Evolutionary conservation across 2,329 filamentous ascomycete genomes (phyloP), one percentile per base, ranked within the genome.

Genomic region (Phyllachora maydis): DNA sequence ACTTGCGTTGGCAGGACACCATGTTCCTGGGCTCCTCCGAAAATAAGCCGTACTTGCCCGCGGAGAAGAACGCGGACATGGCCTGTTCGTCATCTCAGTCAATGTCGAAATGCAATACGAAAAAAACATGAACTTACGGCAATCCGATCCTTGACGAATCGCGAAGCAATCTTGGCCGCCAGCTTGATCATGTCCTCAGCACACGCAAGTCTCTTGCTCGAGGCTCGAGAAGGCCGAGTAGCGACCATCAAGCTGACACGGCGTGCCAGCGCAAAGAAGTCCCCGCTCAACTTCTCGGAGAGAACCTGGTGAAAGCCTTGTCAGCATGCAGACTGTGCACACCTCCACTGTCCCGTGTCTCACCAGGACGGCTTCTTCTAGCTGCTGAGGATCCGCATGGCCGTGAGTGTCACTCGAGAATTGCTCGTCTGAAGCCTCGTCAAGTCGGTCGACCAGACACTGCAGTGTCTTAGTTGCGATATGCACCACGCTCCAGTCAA

Each of bases 21-120:
- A 60, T 37, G 8, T 46, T 45, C 8, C 46, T 47, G 1, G 52
- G 49, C 6, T 41, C 21, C 4, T 44, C 45, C 9, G 51, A 46
- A 26, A 67, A 68, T 3, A 68, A 35, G 17, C 51, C 47, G 29
- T 62, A 61, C 25, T 54, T 56, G 17, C 56, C 50, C 10, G 37
- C 25, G 16, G 46, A 46, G 38, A 66, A 60, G 29, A 58, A 51
- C 11, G 53, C 42, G 2, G 45, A 46, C 10, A 60, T 33, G 21
- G 47, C 46, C 40, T 52, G 32, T n/a, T n/a, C n/a, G n/a, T n/a
- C n/a, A n/a, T n/a, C n/a, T n/a, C n/a, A n/a, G n/a, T n/a, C n/a
- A n/a, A n/a, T n/a, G n/a, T n/a, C n/a, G n/a, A n/a, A n/a, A n/a
- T n/a, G n/a, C n/a, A n/a, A n/a, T n/a, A n/a, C n/a, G n/a, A n/a